Conservation (phyloP, 2,329 filamentous ascomycete genomes). For the Bertia moriformis region DNA sequence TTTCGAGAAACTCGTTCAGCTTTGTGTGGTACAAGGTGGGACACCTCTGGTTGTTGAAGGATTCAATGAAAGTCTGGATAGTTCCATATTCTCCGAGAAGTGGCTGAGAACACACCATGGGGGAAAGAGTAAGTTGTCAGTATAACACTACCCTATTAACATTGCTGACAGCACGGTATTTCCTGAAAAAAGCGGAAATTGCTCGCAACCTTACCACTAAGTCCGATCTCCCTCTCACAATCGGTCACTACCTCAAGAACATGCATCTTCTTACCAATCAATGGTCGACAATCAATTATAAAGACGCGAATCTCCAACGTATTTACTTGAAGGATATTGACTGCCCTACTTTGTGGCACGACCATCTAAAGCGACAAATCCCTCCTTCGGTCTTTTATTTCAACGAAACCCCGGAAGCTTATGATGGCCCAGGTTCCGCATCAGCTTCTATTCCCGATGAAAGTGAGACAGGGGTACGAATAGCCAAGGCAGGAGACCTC, state of each 20-base stretch:
- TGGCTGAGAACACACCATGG: background rate
- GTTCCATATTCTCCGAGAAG: background rate
- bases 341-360: slow-evolving; percentile 74
- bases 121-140: background rate
- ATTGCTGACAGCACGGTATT: too few relatives aligned
- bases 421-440: slow-evolving; percentile 23
- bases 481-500: slow-evolving; percentile 69
- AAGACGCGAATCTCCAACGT: slow-evolving; percentile 56
- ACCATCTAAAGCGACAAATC: slow-evolving; percentile 63
- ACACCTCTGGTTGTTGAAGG: background rate
- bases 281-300: slow-evolving; percentile 62
- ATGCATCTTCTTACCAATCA: slow-evolving; percentile 75
- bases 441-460: slow-evolving; percentile 15
- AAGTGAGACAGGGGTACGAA: slow-evolving; percentile 34
- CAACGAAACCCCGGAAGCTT: slow-evolving; percentile 57
- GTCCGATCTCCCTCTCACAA: slow-evolving; percentile 50
- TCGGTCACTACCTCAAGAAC: slow-evolving; percentile 77
- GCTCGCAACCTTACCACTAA: slow-evolving; percentile 1
- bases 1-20: background rate
- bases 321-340: slow-evolving; percentile 97
- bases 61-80: background rate
- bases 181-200: too few relatives aligned
- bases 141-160: too few relatives aligned
- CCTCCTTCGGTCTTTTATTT: slow-evolving; percentile 78
- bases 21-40: background rate